Base-by-base conservation (phyloP, 2,329 filamentous ascomycete genomes). In the Septoria linicola region DNA sequence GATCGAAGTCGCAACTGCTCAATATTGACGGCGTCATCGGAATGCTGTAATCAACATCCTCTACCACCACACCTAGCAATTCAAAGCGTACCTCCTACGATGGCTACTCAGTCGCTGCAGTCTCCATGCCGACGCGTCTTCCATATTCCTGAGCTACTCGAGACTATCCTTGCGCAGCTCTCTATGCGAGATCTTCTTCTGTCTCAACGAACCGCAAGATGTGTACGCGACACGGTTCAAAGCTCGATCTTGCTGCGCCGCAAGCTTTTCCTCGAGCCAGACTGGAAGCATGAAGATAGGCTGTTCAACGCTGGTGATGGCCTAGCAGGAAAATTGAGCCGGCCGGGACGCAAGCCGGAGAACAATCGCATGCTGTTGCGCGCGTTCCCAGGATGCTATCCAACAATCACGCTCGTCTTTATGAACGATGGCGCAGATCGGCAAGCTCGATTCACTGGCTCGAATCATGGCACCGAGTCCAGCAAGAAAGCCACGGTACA, bases 131-230 rank as follows among this genome's bases (percentile, higher is more conserved):
- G 30, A 13, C 53, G 47, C 27, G 66, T 71, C 36, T 54, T 73
- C 52, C 41, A 59, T 25, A 64, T 68, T 4, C 67, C 70, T 20
- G 70, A 73, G 55, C 66, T 73, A 49, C 65, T 72, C 46, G 69
- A 71, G 58, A 41, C 63, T 32, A 64, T 72, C 54, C 67, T 73
- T 20, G 46, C 58, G 7, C 49, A 68, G 14, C 65, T 73, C 2
- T 53, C 54, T 23, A 57, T 53, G 4, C 59, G 61, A 53, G 62
- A 69, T 34, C 58, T 71, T 8, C 63, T 71, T 20, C 60, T 70
- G 17, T 54, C 53, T 6, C 69, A 71, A 54, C 60, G 68, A 11
- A 61, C 65, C 23, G 61, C 58, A 32, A 59, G 44, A 19, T 50
- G 48, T 40, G 70, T 68, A 58, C 60, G 57, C 25, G 39, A 55